Evolutionary conservation across 2,329 filamentous ascomycete species (phyloP).

Genomic region (Aureobasidium vineae): DNA sequence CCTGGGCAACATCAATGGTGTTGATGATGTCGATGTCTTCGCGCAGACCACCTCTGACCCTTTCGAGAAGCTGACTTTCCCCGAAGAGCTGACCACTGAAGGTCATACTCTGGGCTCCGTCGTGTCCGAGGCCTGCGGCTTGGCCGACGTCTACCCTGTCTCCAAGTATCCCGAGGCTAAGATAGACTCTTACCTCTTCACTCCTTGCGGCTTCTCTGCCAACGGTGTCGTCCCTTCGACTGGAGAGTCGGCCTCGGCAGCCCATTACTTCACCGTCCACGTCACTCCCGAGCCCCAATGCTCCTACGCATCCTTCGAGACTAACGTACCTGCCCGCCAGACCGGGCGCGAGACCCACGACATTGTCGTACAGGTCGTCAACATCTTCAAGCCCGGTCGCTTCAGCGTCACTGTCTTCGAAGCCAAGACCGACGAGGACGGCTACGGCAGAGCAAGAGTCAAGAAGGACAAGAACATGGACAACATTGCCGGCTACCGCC

Average conservation of each 20-base stretch:
- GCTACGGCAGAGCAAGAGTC: constrained; percentile 36
- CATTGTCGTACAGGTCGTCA: constrained; percentile 88
- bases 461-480: constrained; percentile 62
- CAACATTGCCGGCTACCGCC: constrained; percentile 76
- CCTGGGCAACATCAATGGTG: constrained; percentile 55
- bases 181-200: constrained; percentile 95
- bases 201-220: constrained; percentile 93
- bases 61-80: constrained; percentile 57
- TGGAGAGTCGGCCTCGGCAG: constrained; percentile 40
- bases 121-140: constrained; percentile 84
- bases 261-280: constrained; percentile 97
- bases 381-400: constrained; percentile 95
- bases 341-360: constrained; percentile 84
- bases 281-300: constrained; percentile 96
- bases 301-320: constrained; percentile 97
- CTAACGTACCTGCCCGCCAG: constrained; percentile 88
- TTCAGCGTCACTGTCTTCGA: constrained; percentile 98
- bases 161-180: constrained; percentile 87
- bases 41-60: constrained; percentile 67
- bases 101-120: constrained; percentile 91
- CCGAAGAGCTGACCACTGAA: constrained; percentile 80
- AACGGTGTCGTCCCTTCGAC: constrained; percentile 86
- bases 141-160: constrained; percentile 83
- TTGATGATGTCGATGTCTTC: constrained; percentile 67
- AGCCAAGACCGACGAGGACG: constrained; percentile 63